Evolutionary conservation across 768 basidiomycete genomes (phyloP).

Genomic region (Cubamyces sp.): DNA sequence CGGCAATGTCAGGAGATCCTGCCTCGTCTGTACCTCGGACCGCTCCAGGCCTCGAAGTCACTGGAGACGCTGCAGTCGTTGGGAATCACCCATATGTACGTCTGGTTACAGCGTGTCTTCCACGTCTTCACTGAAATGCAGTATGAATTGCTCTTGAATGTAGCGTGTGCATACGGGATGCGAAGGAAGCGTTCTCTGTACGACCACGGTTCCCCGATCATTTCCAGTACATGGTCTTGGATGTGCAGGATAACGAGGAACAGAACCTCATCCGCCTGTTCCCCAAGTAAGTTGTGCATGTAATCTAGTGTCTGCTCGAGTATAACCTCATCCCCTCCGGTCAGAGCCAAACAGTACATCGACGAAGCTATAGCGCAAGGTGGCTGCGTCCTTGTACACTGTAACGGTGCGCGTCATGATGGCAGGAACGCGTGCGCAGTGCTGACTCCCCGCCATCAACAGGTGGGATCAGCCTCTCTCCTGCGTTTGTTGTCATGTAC

Average conservation of each 20-base stretch:
- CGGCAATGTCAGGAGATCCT: constrained; percentile 94
- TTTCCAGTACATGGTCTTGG: constrained; percentile 78
- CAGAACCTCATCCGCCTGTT: constrained; percentile 93
- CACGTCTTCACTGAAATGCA: not conserved
- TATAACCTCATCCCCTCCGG: not conserved
- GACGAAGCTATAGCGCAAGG: constrained; percentile 64
- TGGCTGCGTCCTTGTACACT: constrained; percentile 85
- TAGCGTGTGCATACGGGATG: constrained; percentile 88
- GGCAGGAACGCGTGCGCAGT: not conserved
- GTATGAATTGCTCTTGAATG: not conserved
- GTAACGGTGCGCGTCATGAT: constrained; percentile 64
- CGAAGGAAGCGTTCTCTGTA: constrained; percentile 89
- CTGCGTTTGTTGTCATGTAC: constrained; percentile 91
- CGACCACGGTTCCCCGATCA: constrained; percentile 80
- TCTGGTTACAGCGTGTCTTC: constrained; percentile 7
- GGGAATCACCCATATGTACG: constrained; percentile 84
- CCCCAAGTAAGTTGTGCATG: constrained; percentile 60
- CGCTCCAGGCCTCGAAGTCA: constrained; percentile 87
- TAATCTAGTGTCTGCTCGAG: too few relatives aligned
- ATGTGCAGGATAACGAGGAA: constrained; percentile 92
- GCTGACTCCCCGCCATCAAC: not conserved
- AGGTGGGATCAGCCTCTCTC: constrained; percentile 89
- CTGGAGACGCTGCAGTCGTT: constrained; percentile 65
- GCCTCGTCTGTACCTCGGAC: constrained; percentile 80
- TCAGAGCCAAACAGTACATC: constrained; percentile 78